Evolutionary conservation across 2,329 filamentous ascomycete genomes (phyloP).

Genomic region (Neurospora crassa): DNA sequence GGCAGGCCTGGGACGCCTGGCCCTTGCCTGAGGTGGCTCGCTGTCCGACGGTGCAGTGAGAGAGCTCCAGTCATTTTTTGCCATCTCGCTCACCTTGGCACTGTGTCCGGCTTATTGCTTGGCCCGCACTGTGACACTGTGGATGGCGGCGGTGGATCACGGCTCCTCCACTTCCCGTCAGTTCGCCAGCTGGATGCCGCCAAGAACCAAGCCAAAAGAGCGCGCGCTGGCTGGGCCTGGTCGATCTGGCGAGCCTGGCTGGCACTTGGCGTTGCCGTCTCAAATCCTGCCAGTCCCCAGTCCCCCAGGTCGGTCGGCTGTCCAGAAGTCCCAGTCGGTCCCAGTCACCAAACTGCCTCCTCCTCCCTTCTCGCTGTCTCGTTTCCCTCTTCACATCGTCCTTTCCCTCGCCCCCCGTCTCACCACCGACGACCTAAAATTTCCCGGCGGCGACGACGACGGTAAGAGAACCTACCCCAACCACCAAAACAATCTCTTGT

Average conservation of each 20-base stretch:
- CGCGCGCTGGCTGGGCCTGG: background rate
- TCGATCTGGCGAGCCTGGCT: background rate
- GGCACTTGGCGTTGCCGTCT: background rate
- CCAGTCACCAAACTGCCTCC: background rate
- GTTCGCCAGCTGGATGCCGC: background rate
- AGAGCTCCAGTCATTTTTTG: background rate
- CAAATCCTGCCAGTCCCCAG: background rate
- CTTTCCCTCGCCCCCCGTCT: background rate
- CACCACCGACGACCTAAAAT: background rate
- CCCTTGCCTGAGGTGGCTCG: background rate
- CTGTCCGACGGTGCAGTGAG: background rate
- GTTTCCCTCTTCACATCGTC: background rate
- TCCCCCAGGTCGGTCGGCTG: background rate
- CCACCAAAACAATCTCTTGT: background rate
- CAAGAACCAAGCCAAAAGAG: background rate
- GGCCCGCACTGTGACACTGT: background rate
- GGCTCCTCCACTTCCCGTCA: background rate
- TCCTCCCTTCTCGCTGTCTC: background rate
- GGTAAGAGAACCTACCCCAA: background rate
- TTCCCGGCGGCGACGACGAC: background rate
- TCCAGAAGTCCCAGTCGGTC: background rate
- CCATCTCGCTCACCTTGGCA: background rate
- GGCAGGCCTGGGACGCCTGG: background rate
- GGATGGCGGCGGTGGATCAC: background rate
- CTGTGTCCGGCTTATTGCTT: background rate